phyloP scores from a whole-genome alignment of 768 basidiomycete genomes.

The Russula abietina region DNA sequence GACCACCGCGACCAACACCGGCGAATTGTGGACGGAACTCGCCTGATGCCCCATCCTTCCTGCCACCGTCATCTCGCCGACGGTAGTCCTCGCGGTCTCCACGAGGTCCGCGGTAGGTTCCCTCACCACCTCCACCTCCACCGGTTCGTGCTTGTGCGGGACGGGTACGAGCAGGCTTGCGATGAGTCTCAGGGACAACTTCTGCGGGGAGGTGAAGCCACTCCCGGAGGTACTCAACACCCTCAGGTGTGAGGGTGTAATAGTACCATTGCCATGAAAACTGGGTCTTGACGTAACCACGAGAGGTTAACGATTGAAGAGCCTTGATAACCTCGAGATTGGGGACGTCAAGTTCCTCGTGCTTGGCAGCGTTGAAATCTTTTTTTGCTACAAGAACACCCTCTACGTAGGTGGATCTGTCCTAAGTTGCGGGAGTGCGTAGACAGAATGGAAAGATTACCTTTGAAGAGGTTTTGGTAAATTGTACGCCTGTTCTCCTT shows the following conservation, averaged over 20 bases:
- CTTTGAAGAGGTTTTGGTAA: conserved; percentile 99
- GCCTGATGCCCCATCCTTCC: conserved; percentile 81
- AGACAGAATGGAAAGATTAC: conserved; percentile 40
- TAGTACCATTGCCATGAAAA: conserved; percentile 99
- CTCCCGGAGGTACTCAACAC: conserved; percentile 94
- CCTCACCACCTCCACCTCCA: conserved; percentile 41
- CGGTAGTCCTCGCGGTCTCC: conserved; percentile 83
- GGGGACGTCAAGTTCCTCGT: conserved; percentile 73
- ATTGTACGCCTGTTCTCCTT: conserved; percentile 93
- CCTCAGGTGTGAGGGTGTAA: conserved; percentile 94
- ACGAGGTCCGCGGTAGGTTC: conserved; percentile 85
- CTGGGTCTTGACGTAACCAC: conserved; percentile 94
- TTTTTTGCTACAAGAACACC: conserved; percentile 99
- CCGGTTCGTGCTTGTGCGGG: conserved; percentile 63
- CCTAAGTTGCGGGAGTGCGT: not conserved
- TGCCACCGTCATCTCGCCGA: conserved; percentile 46
- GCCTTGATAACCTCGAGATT: conserved; percentile 71
- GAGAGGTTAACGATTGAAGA: conserved; percentile 59
- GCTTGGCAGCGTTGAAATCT: conserved; percentile 96
- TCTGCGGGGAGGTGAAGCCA: conserved; percentile 93
- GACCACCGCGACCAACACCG: conserved; percentile 84
- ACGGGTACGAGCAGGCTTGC: conserved; percentile 87
- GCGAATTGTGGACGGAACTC: conserved; percentile 87
- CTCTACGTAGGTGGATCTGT: conserved; percentile 47
- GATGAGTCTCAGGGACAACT: conserved; percentile 97